Base-by-base conservation (phyloP, 2,329 filamentous ascomycete genomes). In the Albophoma yamanashiensis region DNA sequence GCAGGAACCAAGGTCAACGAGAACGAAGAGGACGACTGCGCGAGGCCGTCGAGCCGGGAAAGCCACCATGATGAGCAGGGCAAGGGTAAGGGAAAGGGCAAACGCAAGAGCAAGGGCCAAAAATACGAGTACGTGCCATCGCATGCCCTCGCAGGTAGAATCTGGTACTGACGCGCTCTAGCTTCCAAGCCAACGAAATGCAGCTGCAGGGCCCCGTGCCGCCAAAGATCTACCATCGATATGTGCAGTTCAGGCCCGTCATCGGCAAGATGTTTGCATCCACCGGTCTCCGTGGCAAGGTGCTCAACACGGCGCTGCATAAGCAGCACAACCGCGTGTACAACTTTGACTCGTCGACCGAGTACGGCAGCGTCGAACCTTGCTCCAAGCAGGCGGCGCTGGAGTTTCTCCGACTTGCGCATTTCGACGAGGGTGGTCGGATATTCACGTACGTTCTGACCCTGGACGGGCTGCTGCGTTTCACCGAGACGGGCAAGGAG, bases 401-500 rank as follows among this genome's bases (percentile, higher is more conserved):
- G 25, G 86, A 92, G 64, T 95, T 97, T 69, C 81, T 97, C 12
- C 89, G 92, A 61, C 86, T 97, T 67, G 89, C 86, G 0, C 91
- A 96, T 68, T 93, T 89, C 69, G 92, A 93, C 68, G 84, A 94
- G 67, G 92, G 91, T 22, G 89, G 89, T 1, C 86, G 92, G 15
- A 85, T 95, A 60, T 97, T 94, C 69, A 97, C 93, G 27, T 97
- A 97, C 67, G 88, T 97, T 34, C 78, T 97, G 27, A 96, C 91
- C 0, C 81, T 97, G 8, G 93, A 97, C 69, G 89, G 88, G 6
- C 80, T 93, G 58, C 83, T 95, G 69, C 88, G 92, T 55, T 97
- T 97, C 74, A 97, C 93, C 1, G 93, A 97, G 73, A 97, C 93
- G 0, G 93, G 93, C 38, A 94, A 94, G 67, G 92, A 97, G 68